Evolutionary conservation across 208 protist genomes (phyloP), one percentile per base, ranked within the genome.

Genomic region (Leishmania tarentolae): DNA sequence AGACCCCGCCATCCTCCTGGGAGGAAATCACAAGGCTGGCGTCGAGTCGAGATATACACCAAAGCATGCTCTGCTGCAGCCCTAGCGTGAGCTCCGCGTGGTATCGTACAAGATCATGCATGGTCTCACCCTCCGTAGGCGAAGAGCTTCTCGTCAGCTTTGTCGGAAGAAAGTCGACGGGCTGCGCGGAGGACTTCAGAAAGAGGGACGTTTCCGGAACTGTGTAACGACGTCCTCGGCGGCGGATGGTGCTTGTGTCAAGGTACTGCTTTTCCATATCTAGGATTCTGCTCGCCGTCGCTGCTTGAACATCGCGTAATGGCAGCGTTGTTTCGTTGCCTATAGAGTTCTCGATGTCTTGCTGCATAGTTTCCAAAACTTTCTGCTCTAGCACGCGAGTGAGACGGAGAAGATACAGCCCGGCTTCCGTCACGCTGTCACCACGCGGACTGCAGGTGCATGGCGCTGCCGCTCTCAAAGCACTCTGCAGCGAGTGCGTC

Each of bases 41-140:
- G 52, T 86, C 78, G n/a, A 88, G 78, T 35, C 46, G 59, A 24
- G 24, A 71, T 52, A 90, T 77, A 37, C 57, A 71, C 15, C 78
- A 68, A 4, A 83, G 69, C 57, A 88, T 83, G 81, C 83, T 72
- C 72, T 88, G 87, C 65, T 90, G 83, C 35, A 90, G 66, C 9
- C 65, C 63, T 28, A 90, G 44, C 19, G 81, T 83, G 61, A 90
- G 74, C 28, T 86, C 70, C 0, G 83, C 83, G 75, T 90, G 87
- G 46, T 78, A 83, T 44, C 78, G 85, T 5, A 69, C 13, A 31
- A 78, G 42, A 69, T 66, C n/a, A 3, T 5, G 24, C 19, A 70
- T 0, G 5, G 61, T 50, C 44, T 59, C 52, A 35, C 17, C 72
- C n/a, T 82, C 75, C 3, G 71, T 11, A 0, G 35, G 69, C 28